phyloP scores from a whole-genome alignment of 2,329 filamentous ascomycete genomes.

The Fusarium sororula region DNA sequence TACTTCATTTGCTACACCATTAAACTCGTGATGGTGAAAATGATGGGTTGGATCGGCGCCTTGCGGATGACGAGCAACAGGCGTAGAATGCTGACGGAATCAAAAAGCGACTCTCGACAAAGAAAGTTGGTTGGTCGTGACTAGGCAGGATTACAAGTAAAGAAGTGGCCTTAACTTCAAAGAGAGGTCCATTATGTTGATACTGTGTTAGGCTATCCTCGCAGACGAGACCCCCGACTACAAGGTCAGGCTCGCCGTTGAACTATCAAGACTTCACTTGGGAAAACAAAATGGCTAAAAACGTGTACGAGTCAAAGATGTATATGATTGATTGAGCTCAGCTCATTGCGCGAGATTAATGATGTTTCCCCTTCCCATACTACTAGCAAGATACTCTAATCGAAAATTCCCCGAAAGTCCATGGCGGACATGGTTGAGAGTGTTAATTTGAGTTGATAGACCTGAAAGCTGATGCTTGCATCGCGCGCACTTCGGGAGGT shows the following conservation, averaged over 20 bases:
- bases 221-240: neutral
- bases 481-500: neutral
- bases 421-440: neutral
- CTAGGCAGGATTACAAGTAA: neutral
- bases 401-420: neutral
- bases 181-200: neutral
- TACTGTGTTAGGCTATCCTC: neutral
- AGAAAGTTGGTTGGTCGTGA: rapidly evolving
- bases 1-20: neutral
- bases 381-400: neutral
- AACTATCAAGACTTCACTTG: neutral
- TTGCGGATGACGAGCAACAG: neutral
- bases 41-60: no score
- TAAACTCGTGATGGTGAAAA: neutral
- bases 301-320: neutral
- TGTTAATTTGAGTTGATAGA: neutral
- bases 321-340: neutral
- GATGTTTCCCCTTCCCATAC: neutral
- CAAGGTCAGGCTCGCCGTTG: neutral
- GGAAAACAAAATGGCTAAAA: neutral
- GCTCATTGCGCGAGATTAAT: neutral
- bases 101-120: neutral
- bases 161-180: neutral
- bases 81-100: neutral
- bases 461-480: neutral